These are phyloP conservation scores for Thyridium curvatum DNA, from an alignment of 2,329 filamentous ascomycete species.

Conservation along the genomic window DNA sequence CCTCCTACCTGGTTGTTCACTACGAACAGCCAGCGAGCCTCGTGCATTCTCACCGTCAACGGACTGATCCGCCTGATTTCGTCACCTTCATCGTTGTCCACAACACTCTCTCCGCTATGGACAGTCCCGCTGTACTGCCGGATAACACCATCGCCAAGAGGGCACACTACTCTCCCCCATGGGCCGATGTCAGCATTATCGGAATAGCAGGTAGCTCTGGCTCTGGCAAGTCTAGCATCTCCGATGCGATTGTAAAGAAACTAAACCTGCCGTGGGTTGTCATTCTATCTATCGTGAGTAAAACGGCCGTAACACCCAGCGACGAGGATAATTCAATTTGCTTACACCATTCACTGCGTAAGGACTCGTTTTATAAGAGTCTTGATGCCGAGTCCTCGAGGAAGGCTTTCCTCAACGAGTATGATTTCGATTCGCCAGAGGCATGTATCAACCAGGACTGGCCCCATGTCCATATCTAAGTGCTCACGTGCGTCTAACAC, in stretches of 20 bases:
- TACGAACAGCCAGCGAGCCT: too few species aligned
- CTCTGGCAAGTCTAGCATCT: conserved; percentile 89
- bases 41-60: too few species aligned
- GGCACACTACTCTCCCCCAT: conserved; percentile 85
- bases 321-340: neutral
- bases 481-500: neutral
- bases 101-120: neutral
- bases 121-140: conserved; percentile 7
- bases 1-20: too few species aligned
- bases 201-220: conserved; percentile 93
- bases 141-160: conserved; percentile 43
- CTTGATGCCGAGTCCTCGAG: conserved; percentile 72
- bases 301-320: conserved; percentile 8
- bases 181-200: conserved; percentile 94
- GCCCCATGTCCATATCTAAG: conserved; percentile 1
- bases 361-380: conserved; percentile 98
- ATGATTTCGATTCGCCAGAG: conserved; percentile 90
- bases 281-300: conserved; percentile 84
- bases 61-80: too few species aligned
- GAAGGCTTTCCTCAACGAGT: conserved; percentile 82
- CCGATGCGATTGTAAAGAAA: conserved; percentile 82
- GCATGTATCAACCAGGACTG: conserved; percentile 24
- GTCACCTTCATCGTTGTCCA: too few species aligned
- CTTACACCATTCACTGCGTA: neutral
- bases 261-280: conserved; percentile 96